phyloP scores from a whole-genome alignment of 768 basidiomycete genomes.

The Auriscalpium orientale region DNA sequence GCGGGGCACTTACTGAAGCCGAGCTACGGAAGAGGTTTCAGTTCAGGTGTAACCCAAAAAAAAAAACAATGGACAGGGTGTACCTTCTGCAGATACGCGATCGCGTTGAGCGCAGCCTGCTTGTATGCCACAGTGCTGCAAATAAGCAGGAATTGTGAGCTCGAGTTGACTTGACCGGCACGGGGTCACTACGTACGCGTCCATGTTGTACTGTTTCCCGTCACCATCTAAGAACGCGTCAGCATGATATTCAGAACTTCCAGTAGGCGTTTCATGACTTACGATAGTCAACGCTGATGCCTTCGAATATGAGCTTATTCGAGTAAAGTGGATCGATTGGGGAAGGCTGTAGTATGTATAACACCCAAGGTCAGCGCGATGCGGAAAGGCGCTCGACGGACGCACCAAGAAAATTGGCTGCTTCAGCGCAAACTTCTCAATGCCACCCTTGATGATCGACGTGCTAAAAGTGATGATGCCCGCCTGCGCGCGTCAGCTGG shows the following conservation, averaged over 20 bases:
- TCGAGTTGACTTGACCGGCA: background rate
- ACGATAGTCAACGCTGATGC: constrained; percentile 67
- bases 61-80: background rate
- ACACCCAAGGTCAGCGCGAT: background rate
- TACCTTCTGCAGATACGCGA: constrained; percentile 65
- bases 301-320: constrained; percentile 71
- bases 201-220: constrained; percentile 73
- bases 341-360: constrained; percentile 41
- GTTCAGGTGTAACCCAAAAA: background rate
- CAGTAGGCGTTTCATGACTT: constrained; percentile 17
- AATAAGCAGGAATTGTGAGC: background rate
- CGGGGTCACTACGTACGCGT: constrained; percentile 39
- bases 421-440: constrained; percentile 66
- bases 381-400: background rate
- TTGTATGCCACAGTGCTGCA: constrained; percentile 68
- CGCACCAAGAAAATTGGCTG: constrained; percentile 69
- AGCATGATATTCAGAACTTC: background rate
- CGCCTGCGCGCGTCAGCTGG: constrained; percentile 30
- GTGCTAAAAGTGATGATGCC: constrained; percentile 67
- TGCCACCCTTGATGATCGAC: constrained; percentile 65
- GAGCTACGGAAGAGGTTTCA: constrained; percentile 30
- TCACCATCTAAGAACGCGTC: constrained; percentile 44
- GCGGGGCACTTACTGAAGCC: constrained; percentile 51
- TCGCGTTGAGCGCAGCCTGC: constrained; percentile 70
- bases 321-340: constrained; percentile 71